phyloP scores from a whole-genome alignment of 768 basidiomycete species.

The Gymnopilus junonius region DNA sequence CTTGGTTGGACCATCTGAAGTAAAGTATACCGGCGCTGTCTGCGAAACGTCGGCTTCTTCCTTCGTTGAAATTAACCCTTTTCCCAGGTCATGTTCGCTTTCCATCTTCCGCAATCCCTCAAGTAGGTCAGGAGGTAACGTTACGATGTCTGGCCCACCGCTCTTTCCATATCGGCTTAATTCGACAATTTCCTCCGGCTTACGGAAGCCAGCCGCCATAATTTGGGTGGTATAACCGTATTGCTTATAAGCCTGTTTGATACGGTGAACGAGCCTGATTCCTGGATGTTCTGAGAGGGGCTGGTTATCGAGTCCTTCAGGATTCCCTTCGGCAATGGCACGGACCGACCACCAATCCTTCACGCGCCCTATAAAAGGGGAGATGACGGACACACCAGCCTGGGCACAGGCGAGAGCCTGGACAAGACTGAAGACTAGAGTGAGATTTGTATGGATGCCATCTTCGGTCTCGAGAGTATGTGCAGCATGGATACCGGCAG shows the following conservation, averaged over 20 bases:
- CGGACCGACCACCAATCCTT: constrained; percentile 41
- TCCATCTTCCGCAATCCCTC: constrained; percentile 24
- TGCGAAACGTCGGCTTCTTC: background rate
- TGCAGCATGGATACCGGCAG: constrained; percentile 37
- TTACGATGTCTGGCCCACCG: constrained; percentile 37
- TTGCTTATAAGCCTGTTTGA: constrained; percentile 28
- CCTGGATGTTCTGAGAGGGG: constrained; percentile 34
- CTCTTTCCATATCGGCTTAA: constrained; percentile 27
- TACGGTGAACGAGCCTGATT: constrained; percentile 33
- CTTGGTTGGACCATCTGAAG: constrained; percentile 6
- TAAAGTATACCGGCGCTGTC: constrained; percentile 16
- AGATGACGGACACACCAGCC: constrained; percentile 37
- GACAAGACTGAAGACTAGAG: constrained; percentile 37
- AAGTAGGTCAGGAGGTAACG: constrained; percentile 37
- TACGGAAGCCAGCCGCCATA: constrained; percentile 41
- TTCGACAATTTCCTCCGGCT: constrained; percentile 36
- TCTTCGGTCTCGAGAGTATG: constrained; percentile 29
- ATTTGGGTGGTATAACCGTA: constrained; percentile 31
- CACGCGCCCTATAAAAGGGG: constrained; percentile 43
- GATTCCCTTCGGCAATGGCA: constrained; percentile 7
- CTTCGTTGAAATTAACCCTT: background rate
- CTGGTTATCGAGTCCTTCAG: constrained; percentile 15
- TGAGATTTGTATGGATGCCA: constrained; percentile 39
- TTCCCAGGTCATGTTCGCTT: constrained; percentile 8
- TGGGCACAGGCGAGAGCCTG: constrained; percentile 43